These are phyloP conservation scores for Tuber brumale DNA, from an alignment of 495 filamentous ascomycete species.

Conservation along the genomic window DNA sequence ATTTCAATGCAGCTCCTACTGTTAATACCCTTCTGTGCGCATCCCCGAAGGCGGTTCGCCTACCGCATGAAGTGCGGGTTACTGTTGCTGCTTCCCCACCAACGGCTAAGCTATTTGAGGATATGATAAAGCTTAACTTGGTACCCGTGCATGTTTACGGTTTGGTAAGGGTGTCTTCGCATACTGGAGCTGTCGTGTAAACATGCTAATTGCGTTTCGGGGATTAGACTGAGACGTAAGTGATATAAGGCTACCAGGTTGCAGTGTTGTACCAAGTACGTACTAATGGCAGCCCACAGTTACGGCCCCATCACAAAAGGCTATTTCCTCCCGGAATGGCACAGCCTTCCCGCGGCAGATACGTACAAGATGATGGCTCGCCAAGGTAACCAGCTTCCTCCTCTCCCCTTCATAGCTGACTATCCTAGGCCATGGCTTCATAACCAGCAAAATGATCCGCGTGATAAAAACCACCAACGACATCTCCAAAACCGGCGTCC, in stretches of 20 bases:
- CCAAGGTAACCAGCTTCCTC: slow-evolving; percentile 50
- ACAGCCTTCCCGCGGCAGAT: slow-evolving; percentile 59
- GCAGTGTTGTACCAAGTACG: slow-evolving; percentile 52
- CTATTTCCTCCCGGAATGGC: slow-evolving; percentile 79
- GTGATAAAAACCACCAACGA: slow-evolving; percentile 69
- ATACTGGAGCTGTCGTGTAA: neutral
- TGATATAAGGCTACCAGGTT: neutral
- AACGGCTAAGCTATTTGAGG: slow-evolving; percentile 78
- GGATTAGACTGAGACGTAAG: slow-evolving; percentile 31
- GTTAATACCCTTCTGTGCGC: slow-evolving; percentile 91
- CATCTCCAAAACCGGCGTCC: slow-evolving; percentile 54
- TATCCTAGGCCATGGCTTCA: slow-evolving; percentile 64
- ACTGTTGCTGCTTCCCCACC: slow-evolving; percentile 91
- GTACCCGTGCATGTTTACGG: slow-evolving; percentile 93
- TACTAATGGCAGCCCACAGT: slow-evolving; percentile 45
- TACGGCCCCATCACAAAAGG: slow-evolving; percentile 95
- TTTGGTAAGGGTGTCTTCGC: slow-evolving; percentile 45
- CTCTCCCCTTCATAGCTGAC: neutral
- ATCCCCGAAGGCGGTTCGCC: slow-evolving; percentile 58
- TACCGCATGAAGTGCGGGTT: slow-evolving; percentile 69
- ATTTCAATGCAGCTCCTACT: slow-evolving; percentile 93
- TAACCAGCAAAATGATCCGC: slow-evolving; percentile 72
- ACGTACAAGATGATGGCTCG: slow-evolving; percentile 81
- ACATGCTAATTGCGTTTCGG: slow-evolving; percentile 2
- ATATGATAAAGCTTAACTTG: slow-evolving; percentile 82